phyloP scores from a whole-genome alignment of 441 rosid genomes.

The Gossypium davidsonii region DNA sequence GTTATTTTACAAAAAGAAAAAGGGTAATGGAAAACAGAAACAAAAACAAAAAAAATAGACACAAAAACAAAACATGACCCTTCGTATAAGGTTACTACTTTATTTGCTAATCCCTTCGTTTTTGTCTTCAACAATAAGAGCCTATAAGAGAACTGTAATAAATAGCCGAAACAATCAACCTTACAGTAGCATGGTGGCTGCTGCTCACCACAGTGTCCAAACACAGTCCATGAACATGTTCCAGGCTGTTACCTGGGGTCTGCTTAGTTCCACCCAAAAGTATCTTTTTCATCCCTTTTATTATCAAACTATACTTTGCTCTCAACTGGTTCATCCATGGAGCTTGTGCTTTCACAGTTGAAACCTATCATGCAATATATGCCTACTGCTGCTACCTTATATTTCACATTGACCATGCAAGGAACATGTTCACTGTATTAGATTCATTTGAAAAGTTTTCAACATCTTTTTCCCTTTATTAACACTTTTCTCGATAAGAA shows the following conservation, averaged over 20 bases:
- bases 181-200: slow-evolving; percentile 67
- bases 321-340: slow-evolving; percentile 81
- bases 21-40: too few relatives aligned
- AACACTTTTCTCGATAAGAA: too few relatives aligned
- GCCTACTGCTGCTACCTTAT: slow-evolving; percentile 48
- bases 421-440: slow-evolving; percentile 42
- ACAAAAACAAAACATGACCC: too few relatives aligned
- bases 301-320: slow-evolving; percentile 39
- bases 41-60: too few relatives aligned
- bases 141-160: too few relatives aligned
- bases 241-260: slow-evolving; percentile 75
- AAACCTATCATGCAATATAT: slow-evolving; percentile 44
- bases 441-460: background rate
- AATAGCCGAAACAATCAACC: slow-evolving; percentile 56
- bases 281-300: slow-evolving; percentile 46
- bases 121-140: too few relatives aligned
- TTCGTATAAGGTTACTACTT: too few relatives aligned
- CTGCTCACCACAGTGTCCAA: slow-evolving; percentile 15
- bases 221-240: slow-evolving; percentile 47
- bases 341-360: slow-evolving; percentile 26
- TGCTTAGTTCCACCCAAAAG: slow-evolving; percentile 56
- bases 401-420: slow-evolving; percentile 43
- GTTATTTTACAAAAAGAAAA: too few relatives aligned
- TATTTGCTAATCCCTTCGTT: too few relatives aligned
- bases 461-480: background rate